Base-by-base conservation (phyloP, 2,329 filamentous ascomycete genomes). In the Pseudopithomyces chartarum region DNA sequence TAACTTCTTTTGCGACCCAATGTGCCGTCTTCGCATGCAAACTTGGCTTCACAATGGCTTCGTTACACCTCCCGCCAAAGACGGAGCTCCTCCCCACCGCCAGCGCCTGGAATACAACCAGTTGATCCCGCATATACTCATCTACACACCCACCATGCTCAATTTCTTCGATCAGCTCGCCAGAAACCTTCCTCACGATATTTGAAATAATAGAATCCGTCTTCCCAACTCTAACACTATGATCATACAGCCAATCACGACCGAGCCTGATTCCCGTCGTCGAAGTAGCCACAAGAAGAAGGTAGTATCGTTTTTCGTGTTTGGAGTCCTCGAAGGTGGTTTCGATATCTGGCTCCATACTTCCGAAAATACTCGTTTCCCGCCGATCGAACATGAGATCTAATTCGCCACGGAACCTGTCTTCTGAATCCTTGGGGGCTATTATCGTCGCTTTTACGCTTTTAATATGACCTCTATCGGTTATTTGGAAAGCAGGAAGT, bases 91-190 rank as follows among this genome's bases (percentile, higher is more conserved):
- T 63, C 0, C 81, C 81, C 8, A 72, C 62, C 4, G 83, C 82
- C 19, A 88, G 69, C 15, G 82, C 82, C 64, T 87, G 83, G 55
- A 85, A 87, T 0, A 87, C 77, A 1, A 86, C 81, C 23, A 87
- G 61, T 63, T 87, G 85, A 68, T 87, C 85, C 42, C 82, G 74
- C 79, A 85, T 78, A 58, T 80, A 77, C 64, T 80, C 78, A 62
- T 87, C 85, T 3, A 86, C 79, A 61, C 78, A 82, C 0, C 81
- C 79, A 0, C 73, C 76, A 56, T 79, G 74, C 12, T 71, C 66
- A 43, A 84, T 69, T 56, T 87, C 83, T 1, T 61, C 47, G 0
- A 77, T 63, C 33, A 87, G 69, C 10, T 80, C 74, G 1, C 72
- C 65, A 2, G 80, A 74, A 3, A 84, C 82, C 7, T 69, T 67